Percentiles rank a stretch among this genome's conserved stretches.
These are phyloP conservation scores for Emiliania huxleyi DNA, from an alignment of 78 protist species.

Conservation along the genomic window DNA sequence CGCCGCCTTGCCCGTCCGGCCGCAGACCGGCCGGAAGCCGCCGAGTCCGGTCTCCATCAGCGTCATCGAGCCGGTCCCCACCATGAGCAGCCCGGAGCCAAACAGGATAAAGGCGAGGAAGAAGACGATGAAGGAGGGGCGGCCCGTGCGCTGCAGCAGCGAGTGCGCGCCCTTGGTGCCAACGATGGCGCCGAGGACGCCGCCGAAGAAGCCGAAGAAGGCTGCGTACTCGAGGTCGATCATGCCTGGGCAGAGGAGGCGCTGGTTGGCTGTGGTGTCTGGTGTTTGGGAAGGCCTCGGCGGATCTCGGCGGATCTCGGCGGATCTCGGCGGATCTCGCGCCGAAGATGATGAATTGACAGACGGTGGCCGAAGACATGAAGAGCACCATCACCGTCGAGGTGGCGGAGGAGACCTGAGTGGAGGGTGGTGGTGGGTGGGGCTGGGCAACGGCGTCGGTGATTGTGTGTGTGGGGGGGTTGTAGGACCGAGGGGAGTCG, in stretches of 20 bases:
- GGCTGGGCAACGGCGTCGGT: no score
- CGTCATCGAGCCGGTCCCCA: background rate
- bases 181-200: background rate
- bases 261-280: no score
- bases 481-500: no score
- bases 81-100: constrained; percentile 10
- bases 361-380: background rate
- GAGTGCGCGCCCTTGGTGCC: constrained; percentile 1
- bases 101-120: background rate
- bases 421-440: no score
- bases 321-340: no score
- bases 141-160: background rate
- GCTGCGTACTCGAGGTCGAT: background rate
- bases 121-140: background rate
- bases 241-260: no score
- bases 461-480: no score
- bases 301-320: no score
- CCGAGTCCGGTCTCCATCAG: background rate
- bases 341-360: background rate
- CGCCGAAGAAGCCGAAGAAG: background rate
- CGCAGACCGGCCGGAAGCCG: background rate
- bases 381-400: background rate
- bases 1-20: background rate
- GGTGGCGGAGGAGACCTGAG: background rate
- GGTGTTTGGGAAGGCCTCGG: no score